These are phyloP conservation scores for Penicillium thymicola DNA, from an alignment of 2,329 filamentous ascomycete genomes.

Conservation along the genomic window DNA sequence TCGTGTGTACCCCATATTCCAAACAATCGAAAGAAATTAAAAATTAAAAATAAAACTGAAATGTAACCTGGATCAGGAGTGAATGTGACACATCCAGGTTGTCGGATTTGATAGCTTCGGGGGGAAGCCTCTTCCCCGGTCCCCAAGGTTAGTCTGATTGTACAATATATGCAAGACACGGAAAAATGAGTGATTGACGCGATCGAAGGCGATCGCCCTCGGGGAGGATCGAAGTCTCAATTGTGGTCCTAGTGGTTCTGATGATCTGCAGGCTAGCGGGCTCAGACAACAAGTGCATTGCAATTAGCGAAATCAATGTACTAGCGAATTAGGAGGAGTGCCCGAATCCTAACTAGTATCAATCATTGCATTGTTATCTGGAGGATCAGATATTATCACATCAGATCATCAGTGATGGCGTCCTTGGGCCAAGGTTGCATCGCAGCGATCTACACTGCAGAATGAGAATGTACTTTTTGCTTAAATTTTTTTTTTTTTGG, in stretches of 20 bases:
- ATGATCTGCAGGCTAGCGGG: constrained; percentile 9
- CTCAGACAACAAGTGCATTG: neutral
- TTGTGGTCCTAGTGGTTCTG: constrained; percentile 1
- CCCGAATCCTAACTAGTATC: neutral
- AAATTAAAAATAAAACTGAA: neutral
- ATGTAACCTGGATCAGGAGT: constrained; percentile 11
- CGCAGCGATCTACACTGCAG: constrained; percentile 9
- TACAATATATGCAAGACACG: constrained; percentile 18
- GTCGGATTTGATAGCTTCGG: constrained; percentile 21
- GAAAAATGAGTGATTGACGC: constrained; percentile 8
- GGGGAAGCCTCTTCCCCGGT: constrained; percentile 18
- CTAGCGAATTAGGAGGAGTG: neutral
- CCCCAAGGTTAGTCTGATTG: constrained; percentile 10
- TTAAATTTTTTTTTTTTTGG: neutral
- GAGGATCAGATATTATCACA: neutral
- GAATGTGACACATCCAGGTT: constrained; percentile 21
- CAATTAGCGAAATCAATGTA: neutral
- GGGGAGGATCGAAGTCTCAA: constrained; percentile 3
- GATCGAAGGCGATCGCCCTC: constrained; percentile 9
- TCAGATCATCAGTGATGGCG: neutral
- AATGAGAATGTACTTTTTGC: constrained; percentile 5
- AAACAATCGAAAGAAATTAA: neutral
- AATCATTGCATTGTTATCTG: constrained; percentile 3
- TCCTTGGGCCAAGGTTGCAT: neutral
- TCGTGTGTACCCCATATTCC: constrained; percentile 6